phyloP scores from a whole-genome alignment of 2,329 filamentous ascomycete genomes.

The Apiospora malaysiana region DNA sequence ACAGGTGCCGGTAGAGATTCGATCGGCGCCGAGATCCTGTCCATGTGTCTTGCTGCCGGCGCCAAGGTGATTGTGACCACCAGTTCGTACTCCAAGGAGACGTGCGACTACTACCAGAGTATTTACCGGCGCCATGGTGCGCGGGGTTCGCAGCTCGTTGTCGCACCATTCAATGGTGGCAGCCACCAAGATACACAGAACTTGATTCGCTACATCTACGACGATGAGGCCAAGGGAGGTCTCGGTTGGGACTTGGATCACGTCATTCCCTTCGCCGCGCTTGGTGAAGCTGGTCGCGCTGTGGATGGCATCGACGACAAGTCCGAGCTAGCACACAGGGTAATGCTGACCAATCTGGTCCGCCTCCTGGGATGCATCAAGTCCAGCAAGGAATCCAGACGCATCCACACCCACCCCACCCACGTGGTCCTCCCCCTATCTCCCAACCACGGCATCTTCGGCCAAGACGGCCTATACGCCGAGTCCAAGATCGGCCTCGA shows the following conservation, averaged over 20 bases:
- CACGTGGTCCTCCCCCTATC: slow-evolving; percentile 49
- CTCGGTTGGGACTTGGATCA: slow-evolving; percentile 45
- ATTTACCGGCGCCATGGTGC: slow-evolving; percentile 42
- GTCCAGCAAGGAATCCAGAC: slow-evolving; percentile 36
- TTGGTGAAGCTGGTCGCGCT: slow-evolving; percentile 43
- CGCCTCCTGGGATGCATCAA: slow-evolving; percentile 45
- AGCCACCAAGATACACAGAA: slow-evolving; percentile 46
- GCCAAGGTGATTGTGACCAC: slow-evolving; percentile 47
- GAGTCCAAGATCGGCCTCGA: slow-evolving; percentile 51
- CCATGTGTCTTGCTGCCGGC: slow-evolving; percentile 41
- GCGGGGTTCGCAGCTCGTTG: slow-evolving; percentile 40
- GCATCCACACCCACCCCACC: slow-evolving; percentile 41
- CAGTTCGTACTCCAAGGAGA: slow-evolving; percentile 38
- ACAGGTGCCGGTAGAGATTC: slow-evolving; percentile 45
- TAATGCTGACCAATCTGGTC: slow-evolving; percentile 47
- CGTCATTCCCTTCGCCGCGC: slow-evolving; percentile 49
- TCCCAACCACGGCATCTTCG: slow-evolving; percentile 50
- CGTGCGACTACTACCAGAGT: slow-evolving; percentile 40
- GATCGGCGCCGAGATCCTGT: slow-evolving; percentile 42
- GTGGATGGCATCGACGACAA: slow-evolving; percentile 42
- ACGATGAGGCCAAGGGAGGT: slow-evolving; percentile 28
- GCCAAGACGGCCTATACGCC: slow-evolving; percentile 49
- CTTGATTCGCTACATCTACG: slow-evolving; percentile 46
- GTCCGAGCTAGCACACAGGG: slow-evolving; percentile 45
- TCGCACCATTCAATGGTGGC: slow-evolving; percentile 48